phyloP scores from a whole-genome alignment of 2,329 filamentous ascomycete genomes.

The Venturia asperata region DNA sequence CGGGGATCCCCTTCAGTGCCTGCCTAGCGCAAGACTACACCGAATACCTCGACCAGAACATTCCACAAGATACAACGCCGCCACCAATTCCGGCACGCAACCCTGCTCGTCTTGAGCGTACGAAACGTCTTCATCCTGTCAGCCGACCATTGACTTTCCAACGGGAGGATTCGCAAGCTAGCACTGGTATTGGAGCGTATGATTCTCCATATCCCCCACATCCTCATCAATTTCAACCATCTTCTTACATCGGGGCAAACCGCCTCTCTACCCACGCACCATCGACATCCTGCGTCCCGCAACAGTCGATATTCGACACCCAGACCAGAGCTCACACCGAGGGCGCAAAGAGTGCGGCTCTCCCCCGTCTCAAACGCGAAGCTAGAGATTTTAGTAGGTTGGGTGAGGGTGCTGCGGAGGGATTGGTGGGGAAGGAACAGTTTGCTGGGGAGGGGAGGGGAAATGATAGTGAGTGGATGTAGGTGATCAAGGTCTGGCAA shows the following conservation, averaged over 20 bases:
- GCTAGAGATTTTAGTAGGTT: background rate
- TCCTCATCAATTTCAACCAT: background rate
- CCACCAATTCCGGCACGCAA: background rate
- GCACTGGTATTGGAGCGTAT: background rate
- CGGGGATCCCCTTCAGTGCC: background rate
- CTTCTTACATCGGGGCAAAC: no score
- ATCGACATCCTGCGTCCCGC: background rate
- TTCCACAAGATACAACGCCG: background rate
- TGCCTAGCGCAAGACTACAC: background rate
- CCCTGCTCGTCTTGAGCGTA: background rate
- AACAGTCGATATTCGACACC: background rate
- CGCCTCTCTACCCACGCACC: no score
- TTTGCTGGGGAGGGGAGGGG: background rate
- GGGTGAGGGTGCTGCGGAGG: background rate
- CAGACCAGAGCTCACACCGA: background rate
- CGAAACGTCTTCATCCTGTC: background rate
- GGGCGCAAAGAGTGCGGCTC: background rate
- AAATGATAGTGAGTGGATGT: background rate
- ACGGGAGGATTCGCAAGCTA: no score
- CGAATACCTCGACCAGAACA: background rate
- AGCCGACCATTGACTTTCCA: no score
- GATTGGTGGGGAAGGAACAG: background rate
- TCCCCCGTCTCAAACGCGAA: background rate
- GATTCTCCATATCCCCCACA: background rate
- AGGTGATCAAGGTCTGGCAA: no score